phyloP scores from a whole-genome alignment of 2,329 filamentous ascomycete species.

The Ramichloridium luteum region DNA sequence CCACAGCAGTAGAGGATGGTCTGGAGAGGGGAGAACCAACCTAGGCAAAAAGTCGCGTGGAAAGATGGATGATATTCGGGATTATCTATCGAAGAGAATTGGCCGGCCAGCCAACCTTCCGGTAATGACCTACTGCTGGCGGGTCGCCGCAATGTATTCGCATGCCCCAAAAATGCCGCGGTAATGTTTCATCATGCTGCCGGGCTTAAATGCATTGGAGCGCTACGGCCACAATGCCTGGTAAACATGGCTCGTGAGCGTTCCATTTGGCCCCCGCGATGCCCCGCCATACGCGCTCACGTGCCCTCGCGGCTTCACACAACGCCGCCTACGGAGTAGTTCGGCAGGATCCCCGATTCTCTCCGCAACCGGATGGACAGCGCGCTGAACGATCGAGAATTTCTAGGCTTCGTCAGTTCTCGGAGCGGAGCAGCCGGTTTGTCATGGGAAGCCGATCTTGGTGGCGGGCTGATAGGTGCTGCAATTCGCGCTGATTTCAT shows the following conservation, averaged over 20 bases:
- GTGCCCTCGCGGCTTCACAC: background rate
- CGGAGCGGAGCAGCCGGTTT: too few species aligned
- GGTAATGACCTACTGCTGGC: background rate
- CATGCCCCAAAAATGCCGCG: slow-evolving; percentile 1
- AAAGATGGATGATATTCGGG: background rate
- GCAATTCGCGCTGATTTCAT: too few species aligned
- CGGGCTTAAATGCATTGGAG: background rate
- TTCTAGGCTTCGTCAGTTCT: too few species aligned
- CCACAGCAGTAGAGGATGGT: background rate
- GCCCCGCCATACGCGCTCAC: background rate
- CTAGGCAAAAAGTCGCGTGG: too few species aligned
- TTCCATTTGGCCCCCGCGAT: background rate
- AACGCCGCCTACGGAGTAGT: background rate
- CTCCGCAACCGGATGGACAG: too few species aligned
- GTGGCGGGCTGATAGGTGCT: too few species aligned
- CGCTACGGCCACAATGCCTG: background rate
- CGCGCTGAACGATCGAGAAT: too few species aligned
- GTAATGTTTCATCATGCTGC: slow-evolving; percentile 1
- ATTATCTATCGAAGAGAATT: background rate
- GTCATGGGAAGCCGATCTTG: too few species aligned
- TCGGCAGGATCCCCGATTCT: background rate
- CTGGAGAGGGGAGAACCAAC: background rate
- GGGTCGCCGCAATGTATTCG: too few species aligned
- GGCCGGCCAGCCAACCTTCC: background rate
- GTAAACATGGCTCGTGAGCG: background rate